phyloP scores from a whole-genome alignment of 2,329 filamentous ascomycete species.

The Aschersonia sp. region DNA sequence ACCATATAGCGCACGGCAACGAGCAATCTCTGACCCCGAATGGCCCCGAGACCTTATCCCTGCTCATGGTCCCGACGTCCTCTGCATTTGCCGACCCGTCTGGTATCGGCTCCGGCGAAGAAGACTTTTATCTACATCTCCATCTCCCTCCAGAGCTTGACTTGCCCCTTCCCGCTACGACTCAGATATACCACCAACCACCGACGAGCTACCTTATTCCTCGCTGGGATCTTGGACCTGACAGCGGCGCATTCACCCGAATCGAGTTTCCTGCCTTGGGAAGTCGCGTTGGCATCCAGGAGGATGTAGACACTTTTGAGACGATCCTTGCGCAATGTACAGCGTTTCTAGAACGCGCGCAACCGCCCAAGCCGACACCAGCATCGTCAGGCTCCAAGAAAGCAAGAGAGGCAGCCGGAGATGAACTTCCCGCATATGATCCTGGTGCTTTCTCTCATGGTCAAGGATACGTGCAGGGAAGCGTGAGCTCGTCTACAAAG shows the following conservation, averaged over 20 bases:
- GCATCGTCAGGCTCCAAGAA: slow-evolving; percentile 17
- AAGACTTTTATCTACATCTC: slow-evolving; percentile 95
- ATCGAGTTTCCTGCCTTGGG: slow-evolving; percentile 77
- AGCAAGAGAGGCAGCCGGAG: slow-evolving; percentile 24
- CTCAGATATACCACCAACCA: slow-evolving; percentile 93
- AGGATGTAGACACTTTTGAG: slow-evolving; percentile 92
- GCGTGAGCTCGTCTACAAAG: slow-evolving; percentile 36
- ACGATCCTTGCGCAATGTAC: slow-evolving; percentile 97
- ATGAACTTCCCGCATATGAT: slow-evolving; percentile 54
- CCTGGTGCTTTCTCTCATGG: slow-evolving; percentile 68
- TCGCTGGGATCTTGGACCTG: slow-evolving; percentile 81
- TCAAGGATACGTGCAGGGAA: slow-evolving; percentile 57
- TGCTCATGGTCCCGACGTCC: slow-evolving; percentile 90
- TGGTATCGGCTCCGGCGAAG: slow-evolving; percentile 46
- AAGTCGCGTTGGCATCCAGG: slow-evolving; percentile 60
- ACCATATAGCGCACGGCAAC: slow-evolving; percentile 77
- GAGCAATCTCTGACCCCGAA: slow-evolving; percentile 72
- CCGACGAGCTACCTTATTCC: slow-evolving; percentile 88
- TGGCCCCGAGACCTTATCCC: slow-evolving; percentile 78
- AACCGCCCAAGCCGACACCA: slow-evolving; percentile 35
- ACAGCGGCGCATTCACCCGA: slow-evolving; percentile 79
- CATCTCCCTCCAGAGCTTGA: slow-evolving; percentile 91
- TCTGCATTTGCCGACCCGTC: slow-evolving; percentile 48
- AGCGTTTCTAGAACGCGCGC: slow-evolving; percentile 76
- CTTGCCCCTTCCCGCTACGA: slow-evolving; percentile 82